Base-by-base conservation (phyloP, 164 flowering plant genomes). In the Piper betle region DNA sequence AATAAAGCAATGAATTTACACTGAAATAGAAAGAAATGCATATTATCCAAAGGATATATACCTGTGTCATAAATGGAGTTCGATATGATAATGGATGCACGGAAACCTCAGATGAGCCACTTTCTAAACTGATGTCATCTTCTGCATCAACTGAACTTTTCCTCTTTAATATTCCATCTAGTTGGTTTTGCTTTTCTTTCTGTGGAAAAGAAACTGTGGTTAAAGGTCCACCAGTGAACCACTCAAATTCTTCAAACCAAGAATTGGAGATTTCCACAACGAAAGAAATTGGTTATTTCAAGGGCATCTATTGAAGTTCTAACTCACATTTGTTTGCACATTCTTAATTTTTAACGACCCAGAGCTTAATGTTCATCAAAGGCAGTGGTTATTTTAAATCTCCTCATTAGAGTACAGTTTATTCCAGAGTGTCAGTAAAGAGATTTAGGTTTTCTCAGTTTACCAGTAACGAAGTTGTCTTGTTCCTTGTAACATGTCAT, bases 11-110 rank as follows among this genome's bases (percentile, higher is more conserved):
- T 20, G 52, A 68, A 25, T 20, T 19, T 33, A 46, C 0, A 8
- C 6, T 12, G 59, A 57, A 13, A 11, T 20, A 25, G 5, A 5
- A 57, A 57, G 39, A 55, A 54, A 62, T 20, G 37, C 5, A 11
- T 15, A 57, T 11, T 9, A 6, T 20, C 37, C 39, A 20, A 37
- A 57, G 40, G 9, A n/a, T n/a, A n/a, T 80, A 59, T 78, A 72
- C 96, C 92, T 91, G 97, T 59, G 82, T 88, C 57, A 92, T 61
- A 40, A 84, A 53, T 50, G 96, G 96, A 58, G 95, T 80, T 60
- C 88, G 71, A 66, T 82, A 88, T 53, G 81, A 77, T 25, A 91
- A 75, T 53, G 77, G 52, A 68, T 80, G 69, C 42, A 89, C 79
- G 46, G 93, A 77, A 39, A 83, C 96, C 37, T 88, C 91, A 37